Evolutionary conservation across 257 asterid species (phyloP), one percentile per base, ranked within the genome.

Genomic region (Lycium ferocissimum): DNA sequence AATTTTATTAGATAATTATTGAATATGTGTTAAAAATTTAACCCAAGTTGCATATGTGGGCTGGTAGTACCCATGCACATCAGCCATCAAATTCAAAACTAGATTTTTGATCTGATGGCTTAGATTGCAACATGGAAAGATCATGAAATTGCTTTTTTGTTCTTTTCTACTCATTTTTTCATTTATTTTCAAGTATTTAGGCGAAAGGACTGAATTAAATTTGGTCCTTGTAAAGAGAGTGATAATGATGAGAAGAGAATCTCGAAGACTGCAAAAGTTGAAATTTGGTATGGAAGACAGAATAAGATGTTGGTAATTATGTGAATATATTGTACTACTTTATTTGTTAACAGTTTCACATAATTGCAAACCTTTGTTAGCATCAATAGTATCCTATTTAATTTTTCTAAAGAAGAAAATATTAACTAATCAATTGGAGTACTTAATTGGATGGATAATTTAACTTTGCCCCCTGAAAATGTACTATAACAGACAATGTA

Each of bases 21-120:
- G 4, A 4, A 45, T 45, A 72, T 12, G 40, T 18, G 2, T 72
- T 45, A 43, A 72, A 18, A 1, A 7, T 4, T 67, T 33, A 12
- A 7, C 0, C 65, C 11, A 35, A 15, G 13, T 6, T 37, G 7
- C 3, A 59, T n/a, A 2, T 69, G 12, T 69, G 26, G 78, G 47
- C 1, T 37, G 17, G 26, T 69, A n/a, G 35, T 59, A n/a, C 10
- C 38, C n/a, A 1, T 26, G 1, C 78, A 69, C 51, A 38, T 15
- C 14, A 69, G 26, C 78, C 78, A 70, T 38, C 33, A 70, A 70
- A 70, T 70, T 38, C 17, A 10, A 72, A 86, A 79, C 79, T 81
- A 49, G 86, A 84, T 86, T 84, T 86, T 86, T 79, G 59, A 85
- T 88, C 86, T 86, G 81, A 66, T 80, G 89, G 85, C 87, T 90